phyloP scores from a whole-genome alignment of 352 stramenopile genomes.

The Discostella stelligera region DNA sequence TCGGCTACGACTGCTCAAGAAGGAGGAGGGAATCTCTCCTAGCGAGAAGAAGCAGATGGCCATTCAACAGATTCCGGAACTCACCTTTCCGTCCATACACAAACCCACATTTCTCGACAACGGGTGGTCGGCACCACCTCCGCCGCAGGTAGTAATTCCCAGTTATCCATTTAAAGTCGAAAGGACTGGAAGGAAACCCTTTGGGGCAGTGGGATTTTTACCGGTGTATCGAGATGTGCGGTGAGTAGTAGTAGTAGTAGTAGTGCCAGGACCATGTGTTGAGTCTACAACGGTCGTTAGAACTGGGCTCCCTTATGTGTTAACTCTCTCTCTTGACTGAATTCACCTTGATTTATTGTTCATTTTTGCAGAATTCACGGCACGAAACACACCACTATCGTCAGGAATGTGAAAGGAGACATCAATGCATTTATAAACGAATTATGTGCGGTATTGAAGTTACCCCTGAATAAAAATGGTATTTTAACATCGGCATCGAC shows the following conservation, averaged over 20 bases:
- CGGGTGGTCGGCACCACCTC: conserved; percentile 66
- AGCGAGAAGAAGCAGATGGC: background rate
- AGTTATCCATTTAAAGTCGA: conserved; percentile 69
- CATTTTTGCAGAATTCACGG: conserved; percentile 56
- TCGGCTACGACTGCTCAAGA: conserved; percentile 48
- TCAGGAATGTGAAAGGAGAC: conserved; percentile 72
- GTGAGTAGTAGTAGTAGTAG: conserved; percentile 35
- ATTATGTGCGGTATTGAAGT: conserved; percentile 60
- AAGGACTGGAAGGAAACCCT: conserved; percentile 68
- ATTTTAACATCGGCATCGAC: conserved; percentile 31
- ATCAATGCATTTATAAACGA: conserved; percentile 64
- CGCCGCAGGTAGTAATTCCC: conserved; percentile 44
- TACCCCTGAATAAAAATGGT: conserved; percentile 41
- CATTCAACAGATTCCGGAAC: conserved; percentile 24
- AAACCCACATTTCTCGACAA: conserved; percentile 64
- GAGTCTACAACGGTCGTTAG: too few species aligned
- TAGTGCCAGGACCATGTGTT: background rate
- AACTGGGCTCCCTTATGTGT: too few species aligned
- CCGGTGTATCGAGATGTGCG: conserved; percentile 75
- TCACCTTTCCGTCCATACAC: conserved; percentile 20
- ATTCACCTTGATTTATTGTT: background rate
- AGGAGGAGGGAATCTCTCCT: background rate
- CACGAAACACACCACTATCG: conserved; percentile 70
- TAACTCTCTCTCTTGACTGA: background rate
- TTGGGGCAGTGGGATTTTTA: conserved; percentile 72